Base-by-base conservation (phyloP, 192 early-diverging fungal species). In the Dissophora ornata region DNA sequence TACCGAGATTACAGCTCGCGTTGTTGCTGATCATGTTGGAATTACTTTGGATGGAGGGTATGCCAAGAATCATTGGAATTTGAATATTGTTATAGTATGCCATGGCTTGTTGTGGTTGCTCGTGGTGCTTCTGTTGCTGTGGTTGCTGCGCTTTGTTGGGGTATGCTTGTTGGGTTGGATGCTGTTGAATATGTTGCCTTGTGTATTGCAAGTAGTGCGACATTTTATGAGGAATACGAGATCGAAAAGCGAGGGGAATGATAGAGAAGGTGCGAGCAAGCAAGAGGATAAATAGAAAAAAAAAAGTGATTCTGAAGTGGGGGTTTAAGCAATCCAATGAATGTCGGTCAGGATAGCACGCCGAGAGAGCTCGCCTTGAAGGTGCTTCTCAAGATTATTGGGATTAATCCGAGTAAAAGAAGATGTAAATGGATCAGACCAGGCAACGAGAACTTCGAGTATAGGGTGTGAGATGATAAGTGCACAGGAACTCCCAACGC, bases 31-130 rank as follows among this genome's bases (percentile, higher is more conserved):
- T 30, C 4, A 51, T 38, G n/a, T n/a, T n/a, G n/a, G n/a, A n/a
- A n/a, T n/a, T n/a, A n/a, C n/a, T n/a, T n/a, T n/a, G n/a, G 41
- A 9, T 24, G 42, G 46, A 30, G 0, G 59, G 34, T 28, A 62
- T 62, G 33, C 28, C 40, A n/a, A 62, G 42, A 47, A 62, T 56
- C 41, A 55, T 45, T 34, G 58, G 57, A n/a, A 62, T 10, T 32
- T 69, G 67, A 2, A 57, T 18, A 28, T 28, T 46, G 52, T 55
- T 61, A 45, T 61, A 70, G 44, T 66, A 66, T 46, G 41, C 13
- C 68, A 56, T 50, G 41, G 52, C 0, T 47, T 62, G 58, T 32
- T 69, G 67, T 13, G 41, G 45, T 25, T 21, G 48, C 48, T 63
- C 44, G 1, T 24, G 33, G 1, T 57, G 56, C 13, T 40, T 29